Conservation (phyloP, 1,284 basidiomycete species). For the Puccinia hordei region DNA sequence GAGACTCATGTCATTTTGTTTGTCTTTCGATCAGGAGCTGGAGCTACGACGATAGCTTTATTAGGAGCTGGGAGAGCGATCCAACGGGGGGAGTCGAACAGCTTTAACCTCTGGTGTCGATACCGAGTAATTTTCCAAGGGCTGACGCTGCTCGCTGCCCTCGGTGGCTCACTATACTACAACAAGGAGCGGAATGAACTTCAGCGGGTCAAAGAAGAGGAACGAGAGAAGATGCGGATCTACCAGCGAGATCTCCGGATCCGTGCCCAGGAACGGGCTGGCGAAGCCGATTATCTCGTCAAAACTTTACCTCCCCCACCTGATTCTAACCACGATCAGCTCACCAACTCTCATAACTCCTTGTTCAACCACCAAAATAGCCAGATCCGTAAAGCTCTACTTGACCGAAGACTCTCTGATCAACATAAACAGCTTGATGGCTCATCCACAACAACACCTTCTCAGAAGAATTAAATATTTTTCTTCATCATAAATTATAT, state of each 20-base stretch:
- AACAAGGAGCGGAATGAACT: conserved; percentile 19
- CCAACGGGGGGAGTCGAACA: conserved; percentile 21
- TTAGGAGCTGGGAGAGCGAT: conserved; percentile 35
- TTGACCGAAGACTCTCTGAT: conserved; percentile 24
- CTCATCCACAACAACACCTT: neutral
- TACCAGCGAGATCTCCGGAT: conserved; percentile 29
- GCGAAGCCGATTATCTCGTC: neutral
- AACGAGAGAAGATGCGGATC: conserved; percentile 29
- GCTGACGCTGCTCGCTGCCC: conserved; percentile 36
- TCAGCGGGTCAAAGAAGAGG: conserved; percentile 3
- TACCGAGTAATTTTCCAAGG: conserved; percentile 46
- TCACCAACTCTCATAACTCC: neutral
- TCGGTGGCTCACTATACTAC: conserved; percentile 46
- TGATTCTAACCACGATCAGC: neutral
- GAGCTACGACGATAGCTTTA: conserved; percentile 44
- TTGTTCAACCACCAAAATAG: conserved; percentile 9
- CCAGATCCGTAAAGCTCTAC: conserved; percentile 21
- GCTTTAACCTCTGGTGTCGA: conserved; percentile 37
- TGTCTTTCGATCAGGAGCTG: conserved; percentile 22
- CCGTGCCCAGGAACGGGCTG: neutral
- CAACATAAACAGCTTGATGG: conserved; percentile 24
- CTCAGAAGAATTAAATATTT: conserved; percentile 5
- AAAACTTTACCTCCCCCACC: neutral
- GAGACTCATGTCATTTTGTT: neutral
- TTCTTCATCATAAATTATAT: neutral